phyloP scores from a whole-genome alignment of 2,329 filamentous ascomycete genomes.

The Ambrosiella cleistominuta region DNA sequence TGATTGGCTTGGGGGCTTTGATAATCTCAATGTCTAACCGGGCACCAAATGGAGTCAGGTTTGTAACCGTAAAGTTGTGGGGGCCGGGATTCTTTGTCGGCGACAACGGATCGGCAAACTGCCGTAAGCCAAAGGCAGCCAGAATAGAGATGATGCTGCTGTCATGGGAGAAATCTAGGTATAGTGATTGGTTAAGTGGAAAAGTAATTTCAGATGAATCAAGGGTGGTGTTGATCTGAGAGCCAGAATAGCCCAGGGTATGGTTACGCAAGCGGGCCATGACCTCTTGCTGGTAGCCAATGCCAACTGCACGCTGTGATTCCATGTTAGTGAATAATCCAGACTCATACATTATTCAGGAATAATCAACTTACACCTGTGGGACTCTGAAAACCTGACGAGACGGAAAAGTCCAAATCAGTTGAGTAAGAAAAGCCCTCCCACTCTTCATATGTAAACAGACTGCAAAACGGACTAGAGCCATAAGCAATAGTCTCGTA shows the following conservation, averaged over 20 bases:
- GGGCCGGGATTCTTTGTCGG: slow-evolving; percentile 34
- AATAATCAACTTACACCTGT: slow-evolving; percentile 30
- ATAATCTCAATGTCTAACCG: slow-evolving; percentile 61
- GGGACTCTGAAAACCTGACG: slow-evolving; percentile 44
- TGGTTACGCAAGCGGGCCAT: slow-evolving; percentile 54
- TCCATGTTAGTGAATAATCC: neutral
- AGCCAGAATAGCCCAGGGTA: slow-evolving; percentile 38
- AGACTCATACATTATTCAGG: neutral
- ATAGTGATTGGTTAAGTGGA: slow-evolving; percentile 54
- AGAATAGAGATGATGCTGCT: slow-evolving; percentile 54
- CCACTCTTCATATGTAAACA: slow-evolving; percentile 65
- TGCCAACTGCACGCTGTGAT: slow-evolving; percentile 44
- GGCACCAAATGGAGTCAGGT: slow-evolving; percentile 55
- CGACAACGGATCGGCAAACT: slow-evolving; percentile 46
- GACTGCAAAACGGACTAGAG: slow-evolving; percentile 54
- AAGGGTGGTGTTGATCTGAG: slow-evolving; percentile 51
- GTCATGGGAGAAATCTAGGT: slow-evolving; percentile 66
- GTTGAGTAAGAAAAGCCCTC: slow-evolving; percentile 52
- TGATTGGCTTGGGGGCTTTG: slow-evolving; percentile 44
- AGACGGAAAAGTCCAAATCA: slow-evolving; percentile 47
- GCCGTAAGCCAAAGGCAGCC: slow-evolving; percentile 53
- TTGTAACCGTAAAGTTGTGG: slow-evolving; percentile 47
- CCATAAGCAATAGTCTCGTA: slow-evolving; percentile 66
- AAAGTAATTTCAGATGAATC: slow-evolving; percentile 52
- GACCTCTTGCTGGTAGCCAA: slow-evolving; percentile 57